phyloP scores from a whole-genome alignment of 2,329 filamentous ascomycete species.

The Xylaria sp. region DNA sequence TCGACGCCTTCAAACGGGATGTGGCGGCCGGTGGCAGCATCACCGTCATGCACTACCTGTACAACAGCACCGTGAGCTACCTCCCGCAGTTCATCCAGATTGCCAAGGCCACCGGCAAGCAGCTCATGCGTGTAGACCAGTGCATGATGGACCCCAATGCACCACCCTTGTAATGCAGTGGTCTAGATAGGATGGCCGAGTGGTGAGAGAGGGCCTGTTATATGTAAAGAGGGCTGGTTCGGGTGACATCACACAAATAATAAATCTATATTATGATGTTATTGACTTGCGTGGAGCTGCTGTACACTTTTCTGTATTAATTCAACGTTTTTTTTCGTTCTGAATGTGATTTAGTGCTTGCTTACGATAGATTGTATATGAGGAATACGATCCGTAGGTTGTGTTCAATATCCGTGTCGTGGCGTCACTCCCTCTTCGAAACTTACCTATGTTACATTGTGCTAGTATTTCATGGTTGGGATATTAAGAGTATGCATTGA shows the following conservation, averaged over 20 bases:
- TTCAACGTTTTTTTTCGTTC: neutral
- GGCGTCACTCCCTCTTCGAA: neutral
- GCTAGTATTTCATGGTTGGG: neutral
- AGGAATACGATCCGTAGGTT: too few species aligned
- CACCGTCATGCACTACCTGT: conserved; percentile 76
- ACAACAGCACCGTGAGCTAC: conserved; percentile 71
- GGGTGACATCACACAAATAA: neutral
- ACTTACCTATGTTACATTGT: neutral
- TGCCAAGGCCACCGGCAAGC: conserved; percentile 71
- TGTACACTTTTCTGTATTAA: neutral
- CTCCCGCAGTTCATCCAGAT: conserved; percentile 72
- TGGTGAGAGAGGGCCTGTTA: neutral
- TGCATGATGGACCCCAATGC: conserved; percentile 71
- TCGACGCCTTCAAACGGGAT: conserved; percentile 72
- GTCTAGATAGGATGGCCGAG: neutral
- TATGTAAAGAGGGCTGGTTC: neutral
- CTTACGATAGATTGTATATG: neutral
- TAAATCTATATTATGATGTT: neutral
- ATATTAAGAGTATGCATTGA: neutral
- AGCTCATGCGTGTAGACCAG: conserved; percentile 73
- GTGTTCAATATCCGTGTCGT: neutral
- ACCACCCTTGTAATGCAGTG: conserved; percentile 51
- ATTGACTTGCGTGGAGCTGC: neutral
- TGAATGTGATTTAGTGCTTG: neutral
- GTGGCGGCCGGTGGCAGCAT: conserved; percentile 70